Evolutionary conservation across 805 yeast genomes (phyloP).

Genomic region (Cyberlindnera saturnus): DNA sequence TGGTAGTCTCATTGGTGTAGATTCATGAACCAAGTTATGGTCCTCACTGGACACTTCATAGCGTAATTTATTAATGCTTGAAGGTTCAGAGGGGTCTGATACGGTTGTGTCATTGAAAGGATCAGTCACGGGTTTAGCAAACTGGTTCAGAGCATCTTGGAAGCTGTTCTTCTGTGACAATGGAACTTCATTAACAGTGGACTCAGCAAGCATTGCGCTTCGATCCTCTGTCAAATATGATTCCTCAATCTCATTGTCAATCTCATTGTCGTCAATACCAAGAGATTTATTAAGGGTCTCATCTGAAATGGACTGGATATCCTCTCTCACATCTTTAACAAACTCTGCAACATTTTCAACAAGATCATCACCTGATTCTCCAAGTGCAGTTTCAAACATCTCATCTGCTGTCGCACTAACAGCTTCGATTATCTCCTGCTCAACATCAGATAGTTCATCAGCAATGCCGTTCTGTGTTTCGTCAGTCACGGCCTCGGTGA

Average conservation of each 20-base stretch:
- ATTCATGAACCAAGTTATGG: no score
- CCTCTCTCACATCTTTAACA: constrained; percentile 1
- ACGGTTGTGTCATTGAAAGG: background rate
- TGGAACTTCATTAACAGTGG: background rate
- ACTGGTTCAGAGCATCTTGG: background rate
- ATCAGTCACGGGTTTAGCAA: background rate
- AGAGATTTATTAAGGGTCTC: background rate
- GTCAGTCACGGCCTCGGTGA: background rate
- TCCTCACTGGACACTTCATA: no score
- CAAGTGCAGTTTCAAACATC: constrained; percentile 11
- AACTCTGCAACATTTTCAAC: constrained; percentile 8
- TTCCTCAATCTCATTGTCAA: background rate
- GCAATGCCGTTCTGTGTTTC: background rate
- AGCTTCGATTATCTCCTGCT: background rate
- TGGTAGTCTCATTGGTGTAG: background rate
- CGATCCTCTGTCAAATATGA: no score
- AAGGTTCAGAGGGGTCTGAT: background rate
- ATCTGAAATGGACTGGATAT: background rate
- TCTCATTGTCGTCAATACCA: background rate
- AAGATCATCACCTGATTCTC: constrained; percentile 8
- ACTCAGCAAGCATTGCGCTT: background rate
- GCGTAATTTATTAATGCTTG: no score
- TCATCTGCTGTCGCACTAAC: constrained; percentile 2
- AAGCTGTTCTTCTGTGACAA: background rate
- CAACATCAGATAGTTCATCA: background rate